Evolutionary conservation across 768 basidiomycete genomes (phyloP), one percentile per base, ranked within the genome.

Genomic region (Lactarius evosmus): DNA sequence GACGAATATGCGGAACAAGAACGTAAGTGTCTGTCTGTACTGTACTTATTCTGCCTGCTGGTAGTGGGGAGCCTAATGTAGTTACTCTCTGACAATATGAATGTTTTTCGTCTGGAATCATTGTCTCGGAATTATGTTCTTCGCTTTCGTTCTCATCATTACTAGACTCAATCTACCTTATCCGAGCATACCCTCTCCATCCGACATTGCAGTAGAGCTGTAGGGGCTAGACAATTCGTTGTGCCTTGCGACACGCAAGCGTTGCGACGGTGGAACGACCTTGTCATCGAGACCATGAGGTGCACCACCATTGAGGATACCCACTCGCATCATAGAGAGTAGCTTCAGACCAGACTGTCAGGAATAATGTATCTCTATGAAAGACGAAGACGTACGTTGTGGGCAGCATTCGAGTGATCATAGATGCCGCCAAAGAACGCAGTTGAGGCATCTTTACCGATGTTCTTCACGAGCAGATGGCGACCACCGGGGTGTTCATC

Each of bases 391-490:
- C 86, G 40, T 70, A 88, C 86, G 70, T 93, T 93, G 74, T 93
- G 90, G 7, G 92, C 90, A 51, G 91, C 89, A 72, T 93, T 93
- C 33, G 89, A 91, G 71, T 93, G 92, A 68, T 91, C 89, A 71
- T 93, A 93, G 0, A 94, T 88, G 63, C 90, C 91, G 66, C 95
- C 95, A 70, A 96, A 95, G 82, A 96, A 97, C 7, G 94, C 93
- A 0, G 92, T 91, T 3, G 93, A 93, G 3, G 91, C 94, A 70
- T 96, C 95, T 73, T 85, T 91, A 61, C 95, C 95, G 69, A 95
- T 89, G 74, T 88, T 82, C 75, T 91, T 90, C 69, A 85, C 83
- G 63, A 98, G 77, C 30, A 93, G 77, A 71, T 95, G 91, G 3
- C 87, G 85, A 16, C 95, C 95, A 68, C 95, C 94, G 4, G 95